Base-by-base conservation (phyloP, 306 rosid species). In the Hippophae gyantsensis region DNA sequence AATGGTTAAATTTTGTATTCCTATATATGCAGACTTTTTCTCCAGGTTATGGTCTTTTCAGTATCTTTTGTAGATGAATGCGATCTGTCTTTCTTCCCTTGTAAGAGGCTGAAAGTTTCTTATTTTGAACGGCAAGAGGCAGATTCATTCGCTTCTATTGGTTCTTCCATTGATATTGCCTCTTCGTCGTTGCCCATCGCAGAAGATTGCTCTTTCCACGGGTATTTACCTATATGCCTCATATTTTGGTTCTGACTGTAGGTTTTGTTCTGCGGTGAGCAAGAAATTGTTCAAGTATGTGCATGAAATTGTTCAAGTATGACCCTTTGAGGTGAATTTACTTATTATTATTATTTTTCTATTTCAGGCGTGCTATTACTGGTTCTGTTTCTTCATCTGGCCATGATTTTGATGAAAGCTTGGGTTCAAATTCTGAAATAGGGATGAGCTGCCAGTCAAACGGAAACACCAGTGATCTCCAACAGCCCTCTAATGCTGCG, bases 381-480 rank as follows among this genome's bases (percentile, higher is more conserved):
- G 65, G 76, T 72, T 66, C 57, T 68, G 42, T 69, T 57, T 60
- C 72, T 66, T 47, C 68, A 2, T 71, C 81, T 55, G 69, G 56
- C 69, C 54, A 65, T 23, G 66, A 66, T 58, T 71, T 74, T 68
- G 79, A 82, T 72, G 85, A 72, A 63, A 73, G 56, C 60, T 49
- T 56, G 64, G 73, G 62, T 65, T 71, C 65, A 13, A 62, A 61
- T 67, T 61, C 78, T 65, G 71, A 63, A 69, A 54, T 76, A 74
- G 86, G 80, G 73, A 84, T 80, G 81, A 82, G 78, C 76, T 84
- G 84, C 77, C 80, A 73, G 48, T 80, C 78, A 13, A 86, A 80
- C 64, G 79, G 78, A 61, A 71, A 66, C 13, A 64, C 72, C 54
- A 62, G 80, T 44, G 75, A 76, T 65, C 32, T 66, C 60, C 70